phyloP scores from a whole-genome alignment of 2,329 filamentous ascomycete genomes.

The Davidsoniella neocaledoniae region DNA sequence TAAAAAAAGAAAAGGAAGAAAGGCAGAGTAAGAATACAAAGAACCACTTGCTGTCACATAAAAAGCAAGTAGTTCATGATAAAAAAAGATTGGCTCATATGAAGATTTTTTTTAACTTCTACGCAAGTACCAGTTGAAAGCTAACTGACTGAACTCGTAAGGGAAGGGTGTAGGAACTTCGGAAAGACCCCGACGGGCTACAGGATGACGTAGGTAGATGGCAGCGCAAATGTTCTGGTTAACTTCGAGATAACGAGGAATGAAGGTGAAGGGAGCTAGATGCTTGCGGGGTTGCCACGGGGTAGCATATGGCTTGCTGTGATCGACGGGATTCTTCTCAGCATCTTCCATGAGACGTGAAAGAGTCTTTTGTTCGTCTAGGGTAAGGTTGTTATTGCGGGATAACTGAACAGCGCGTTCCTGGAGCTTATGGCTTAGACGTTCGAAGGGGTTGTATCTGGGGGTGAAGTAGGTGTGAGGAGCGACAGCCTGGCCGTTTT shows the following conservation, averaged over 20 bases:
- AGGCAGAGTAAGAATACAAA: neutral
- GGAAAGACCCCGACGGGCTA: slow-evolving; percentile 62
- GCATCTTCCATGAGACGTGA: slow-evolving; percentile 42
- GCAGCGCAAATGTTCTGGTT: slow-evolving; percentile 95
- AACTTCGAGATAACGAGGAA: slow-evolving; percentile 89
- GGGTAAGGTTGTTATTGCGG: slow-evolving; percentile 21
- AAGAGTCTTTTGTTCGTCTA: slow-evolving; percentile 37
- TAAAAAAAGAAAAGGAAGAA: neutral
- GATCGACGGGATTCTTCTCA: slow-evolving; percentile 60
- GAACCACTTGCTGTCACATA: neutral
- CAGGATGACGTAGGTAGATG: slow-evolving; percentile 86
- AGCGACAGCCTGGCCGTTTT: slow-evolving; percentile 7
- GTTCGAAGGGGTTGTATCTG: slow-evolving; percentile 10
- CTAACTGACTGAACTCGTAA: slow-evolving; percentile 54
- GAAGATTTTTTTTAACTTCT: slow-evolving; percentile 41
- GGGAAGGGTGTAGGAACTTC: slow-evolving; percentile 77
- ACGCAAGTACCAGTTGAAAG: slow-evolving; percentile 87
- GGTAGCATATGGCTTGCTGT: slow-evolving; percentile 67
- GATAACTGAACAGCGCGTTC: slow-evolving; percentile 20
- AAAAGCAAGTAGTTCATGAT: neutral
- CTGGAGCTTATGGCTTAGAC: slow-evolving; percentile 12
- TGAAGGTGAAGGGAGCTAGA: slow-evolving; percentile 87
- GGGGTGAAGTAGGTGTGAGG: slow-evolving; percentile 10
- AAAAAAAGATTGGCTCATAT: too few species aligned
- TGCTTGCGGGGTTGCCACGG: slow-evolving; percentile 78